Percentiles rank a stretch among this genome's conserved stretches.
Conservation (phyloP, 345 rosid species). For the Hibiscus trionum region DNA sequence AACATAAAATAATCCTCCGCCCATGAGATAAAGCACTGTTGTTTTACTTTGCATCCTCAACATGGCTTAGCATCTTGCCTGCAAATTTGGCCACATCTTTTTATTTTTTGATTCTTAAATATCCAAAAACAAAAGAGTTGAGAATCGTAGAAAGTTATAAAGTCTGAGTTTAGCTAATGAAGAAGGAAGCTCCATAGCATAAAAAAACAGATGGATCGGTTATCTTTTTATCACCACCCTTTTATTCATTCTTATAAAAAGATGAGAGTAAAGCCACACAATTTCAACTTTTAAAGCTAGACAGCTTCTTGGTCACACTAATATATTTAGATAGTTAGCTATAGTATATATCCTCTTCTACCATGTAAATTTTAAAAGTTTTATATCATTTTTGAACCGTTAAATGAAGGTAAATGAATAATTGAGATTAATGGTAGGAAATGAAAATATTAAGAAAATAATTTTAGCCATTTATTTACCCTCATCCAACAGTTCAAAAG, state of each 20-base stretch:
- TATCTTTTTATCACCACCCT: background rate
- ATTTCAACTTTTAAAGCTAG: background rate
- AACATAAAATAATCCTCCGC: too few relatives aligned
- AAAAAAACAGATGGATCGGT: background rate
- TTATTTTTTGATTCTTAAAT: background rate
- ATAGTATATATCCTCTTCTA: too few relatives aligned
- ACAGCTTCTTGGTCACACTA: background rate
- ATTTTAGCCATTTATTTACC: too few relatives aligned
- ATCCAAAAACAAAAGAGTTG: background rate
- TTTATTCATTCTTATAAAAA: constrained; percentile 1
- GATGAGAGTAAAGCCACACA: background rate
- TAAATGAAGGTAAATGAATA: too few relatives aligned
- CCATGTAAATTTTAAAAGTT: too few relatives aligned
- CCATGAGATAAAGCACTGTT: too few relatives aligned
- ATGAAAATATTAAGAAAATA: too few relatives aligned
- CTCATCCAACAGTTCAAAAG: too few relatives aligned
- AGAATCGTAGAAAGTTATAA: constrained; percentile 12
- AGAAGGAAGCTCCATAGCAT: background rate
- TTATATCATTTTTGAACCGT: too few relatives aligned
- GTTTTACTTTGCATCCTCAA: background rate
- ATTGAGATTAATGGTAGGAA: too few relatives aligned
- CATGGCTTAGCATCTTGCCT: constrained; percentile 2
- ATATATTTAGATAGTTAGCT: background rate
- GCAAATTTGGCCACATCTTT: constrained; percentile 3
- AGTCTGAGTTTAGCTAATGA: background rate